These are phyloP conservation scores for Aspergillus cavernicola DNA, from an alignment of 495 filamentous ascomycete species.

Conservation along the genomic window DNA sequence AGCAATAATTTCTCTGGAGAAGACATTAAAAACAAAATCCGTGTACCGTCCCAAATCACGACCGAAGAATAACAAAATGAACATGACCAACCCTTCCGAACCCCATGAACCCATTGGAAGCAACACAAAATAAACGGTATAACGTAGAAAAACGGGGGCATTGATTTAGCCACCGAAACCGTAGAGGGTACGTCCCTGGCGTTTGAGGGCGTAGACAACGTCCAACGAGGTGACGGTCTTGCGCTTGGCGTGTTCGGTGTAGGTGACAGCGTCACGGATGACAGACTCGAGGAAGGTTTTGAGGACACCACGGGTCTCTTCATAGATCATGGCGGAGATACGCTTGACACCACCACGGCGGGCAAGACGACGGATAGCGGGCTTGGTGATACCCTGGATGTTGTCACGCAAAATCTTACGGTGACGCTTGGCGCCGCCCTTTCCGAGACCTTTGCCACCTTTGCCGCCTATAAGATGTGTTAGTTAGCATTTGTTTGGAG, in stretches of 20 bases:
- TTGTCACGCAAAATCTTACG: slow-evolving; percentile 99
- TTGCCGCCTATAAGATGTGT: slow-evolving; percentile 64
- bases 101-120: slow-evolving; percentile 23
- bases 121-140: slow-evolving; percentile 7
- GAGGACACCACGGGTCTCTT: slow-evolving; percentile 65
- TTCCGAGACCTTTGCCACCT: slow-evolving; percentile 80
- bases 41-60: not conserved
- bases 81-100: slow-evolving; percentile 23
- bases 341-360: slow-evolving; percentile 63
- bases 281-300: slow-evolving; percentile 65
- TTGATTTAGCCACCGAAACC: slow-evolving; percentile 95
- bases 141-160: not conserved
- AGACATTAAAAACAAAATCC: not conserved
- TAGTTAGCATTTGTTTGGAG: slow-evolving; percentile 19
- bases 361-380: slow-evolving; percentile 65
- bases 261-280: slow-evolving; percentile 94
- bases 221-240: slow-evolving; percentile 96
- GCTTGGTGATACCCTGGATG: slow-evolving; percentile 84
- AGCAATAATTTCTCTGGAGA: not conserved
- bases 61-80: slow-evolving; percentile 12
- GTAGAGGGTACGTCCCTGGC: slow-evolving; percentile 94
- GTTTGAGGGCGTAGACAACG: slow-evolving; percentile 93
- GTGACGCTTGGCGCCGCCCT: slow-evolving; percentile 98
- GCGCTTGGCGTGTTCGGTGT: slow-evolving; percentile 95
- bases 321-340: slow-evolving; percentile 68